A percentile compares a stretch with the other conserved stretches of the same genome.
Conservation (phyloP, 257 asterid species). For the Gynochthodes officinalis region DNA sequence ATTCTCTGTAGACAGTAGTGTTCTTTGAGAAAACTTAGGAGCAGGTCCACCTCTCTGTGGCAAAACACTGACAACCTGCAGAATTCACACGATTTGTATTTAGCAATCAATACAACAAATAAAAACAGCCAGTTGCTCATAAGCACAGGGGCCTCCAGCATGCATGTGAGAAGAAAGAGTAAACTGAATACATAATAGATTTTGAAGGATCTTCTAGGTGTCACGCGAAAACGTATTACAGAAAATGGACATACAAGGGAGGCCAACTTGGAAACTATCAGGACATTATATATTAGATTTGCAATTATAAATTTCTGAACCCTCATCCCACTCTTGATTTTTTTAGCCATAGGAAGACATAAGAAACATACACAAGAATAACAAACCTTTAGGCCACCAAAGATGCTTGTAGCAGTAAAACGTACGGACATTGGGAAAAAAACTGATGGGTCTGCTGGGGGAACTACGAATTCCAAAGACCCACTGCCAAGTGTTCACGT, state of each 20-base stretch:
- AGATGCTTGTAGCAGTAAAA: slow-evolving; percentile 69
- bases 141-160: neutral
- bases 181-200: neutral
- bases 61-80: slow-evolving; percentile 57
- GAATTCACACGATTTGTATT: neutral
- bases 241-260: neutral
- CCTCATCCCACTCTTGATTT: neutral
- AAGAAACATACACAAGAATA: slow-evolving; percentile 4
- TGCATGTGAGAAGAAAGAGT: neutral
- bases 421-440: slow-evolving; percentile 85
- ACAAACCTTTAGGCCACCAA: slow-evolving; percentile 75
- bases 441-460: slow-evolving; percentile 63
- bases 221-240: neutral
- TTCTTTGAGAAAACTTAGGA: slow-evolving; percentile 72
- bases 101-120: neutral
- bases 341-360: neutral
- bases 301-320: neutral
- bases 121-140: neutral
- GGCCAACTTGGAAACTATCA: neutral
- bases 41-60: slow-evolving; percentile 58
- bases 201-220: neutral
- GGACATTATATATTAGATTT: neutral
- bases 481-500: slow-evolving; percentile 63
- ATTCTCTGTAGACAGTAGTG: slow-evolving; percentile 54
- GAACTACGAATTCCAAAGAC: slow-evolving; percentile 82